Evolutionary conservation across 148 eudicot species (phyloP).

Genomic region (Gaultheria prostrata): DNA sequence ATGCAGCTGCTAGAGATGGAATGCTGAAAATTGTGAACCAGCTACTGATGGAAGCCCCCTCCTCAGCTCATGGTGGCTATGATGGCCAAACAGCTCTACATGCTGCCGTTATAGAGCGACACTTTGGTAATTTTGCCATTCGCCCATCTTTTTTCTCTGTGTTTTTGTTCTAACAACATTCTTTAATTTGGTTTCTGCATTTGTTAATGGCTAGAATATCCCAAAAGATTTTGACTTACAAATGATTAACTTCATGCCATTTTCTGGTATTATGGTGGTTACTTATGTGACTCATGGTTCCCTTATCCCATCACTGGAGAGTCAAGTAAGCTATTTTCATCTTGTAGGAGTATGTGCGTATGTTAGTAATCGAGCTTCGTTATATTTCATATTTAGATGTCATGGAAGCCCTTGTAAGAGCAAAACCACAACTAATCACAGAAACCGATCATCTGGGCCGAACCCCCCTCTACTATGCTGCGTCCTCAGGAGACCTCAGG

Average conservation of each 20-base stretch:
- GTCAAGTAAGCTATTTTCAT: neutral
- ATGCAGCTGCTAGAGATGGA: slow-evolving; percentile 1
- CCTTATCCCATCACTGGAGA: neutral
- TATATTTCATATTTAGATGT: neutral
- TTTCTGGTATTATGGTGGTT: neutral
- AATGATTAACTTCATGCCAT: neutral
- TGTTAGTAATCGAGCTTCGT: neutral
- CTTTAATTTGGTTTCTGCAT: neutral
- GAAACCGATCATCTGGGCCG: neutral
- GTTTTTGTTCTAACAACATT: neutral
- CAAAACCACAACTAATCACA: slow-evolving; percentile 4
- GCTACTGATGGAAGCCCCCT: neutral
- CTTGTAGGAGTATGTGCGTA: neutral
- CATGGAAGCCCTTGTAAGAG: neutral
- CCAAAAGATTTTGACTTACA: neutral
- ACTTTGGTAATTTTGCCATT: neutral
- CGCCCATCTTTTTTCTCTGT: neutral
- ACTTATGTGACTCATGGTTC: neutral
- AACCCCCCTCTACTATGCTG: neutral
- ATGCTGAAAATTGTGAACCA: neutral
- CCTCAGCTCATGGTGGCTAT: neutral
- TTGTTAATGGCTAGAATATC: neutral
- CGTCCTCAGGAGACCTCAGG: neutral
- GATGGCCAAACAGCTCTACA: slow-evolving; percentile 8
- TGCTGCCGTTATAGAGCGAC: neutral